Percentiles rank a stretch among this genome's conserved stretches.
phyloP scores from a whole-genome alignment of 495 filamentous ascomycete genomes.

The Hypomontagnella monticulosa region DNA sequence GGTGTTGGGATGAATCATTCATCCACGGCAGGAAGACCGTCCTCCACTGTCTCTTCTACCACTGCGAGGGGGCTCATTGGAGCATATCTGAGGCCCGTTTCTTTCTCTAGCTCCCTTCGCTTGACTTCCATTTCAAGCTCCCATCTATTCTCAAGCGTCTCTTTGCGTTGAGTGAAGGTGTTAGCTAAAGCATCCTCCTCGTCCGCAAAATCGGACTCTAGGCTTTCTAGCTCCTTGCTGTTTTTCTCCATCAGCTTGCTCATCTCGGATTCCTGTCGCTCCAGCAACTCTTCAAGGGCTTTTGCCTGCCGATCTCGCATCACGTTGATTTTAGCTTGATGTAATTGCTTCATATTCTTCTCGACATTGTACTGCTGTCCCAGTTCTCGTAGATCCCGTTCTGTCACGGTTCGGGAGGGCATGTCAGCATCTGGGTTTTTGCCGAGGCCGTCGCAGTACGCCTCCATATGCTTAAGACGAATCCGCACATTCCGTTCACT shows the following conservation, averaged over 20 bases:
- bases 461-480: conserved; percentile 81
- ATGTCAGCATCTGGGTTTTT: conserved; percentile 46
- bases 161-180: conserved; percentile 61
- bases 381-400: conserved; percentile 68
- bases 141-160: conserved; percentile 66
- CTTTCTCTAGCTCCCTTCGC: conserved; percentile 65
- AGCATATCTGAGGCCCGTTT: conserved; percentile 60
- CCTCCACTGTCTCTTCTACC: conserved; percentile 35
- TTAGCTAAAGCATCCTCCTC: conserved; percentile 63
- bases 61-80: conserved; percentile 58
- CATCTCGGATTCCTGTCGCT: conserved; percentile 72
- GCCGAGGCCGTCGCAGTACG: conserved; percentile 70
- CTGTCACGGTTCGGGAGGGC: conserved; percentile 62
- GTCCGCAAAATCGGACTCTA: conserved; percentile 65
- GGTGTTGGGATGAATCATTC: conserved; percentile 22
- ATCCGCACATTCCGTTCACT: conserved; percentile 69
- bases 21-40: conserved; percentile 30
- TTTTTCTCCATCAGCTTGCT: conserved; percentile 63
- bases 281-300: conserved; percentile 70
- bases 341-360: conserved; percentile 74
- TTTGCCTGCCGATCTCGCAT: conserved; percentile 79
- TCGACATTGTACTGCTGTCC: conserved; percentile 75
- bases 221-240: conserved; percentile 58
- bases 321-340: conserved; percentile 80
- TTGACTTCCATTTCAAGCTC: conserved; percentile 69